These are phyloP conservation scores for Leccinum variabile DNA, from an alignment of 1,284 basidiomycete genomes.

Conservation along the genomic window DNA sequence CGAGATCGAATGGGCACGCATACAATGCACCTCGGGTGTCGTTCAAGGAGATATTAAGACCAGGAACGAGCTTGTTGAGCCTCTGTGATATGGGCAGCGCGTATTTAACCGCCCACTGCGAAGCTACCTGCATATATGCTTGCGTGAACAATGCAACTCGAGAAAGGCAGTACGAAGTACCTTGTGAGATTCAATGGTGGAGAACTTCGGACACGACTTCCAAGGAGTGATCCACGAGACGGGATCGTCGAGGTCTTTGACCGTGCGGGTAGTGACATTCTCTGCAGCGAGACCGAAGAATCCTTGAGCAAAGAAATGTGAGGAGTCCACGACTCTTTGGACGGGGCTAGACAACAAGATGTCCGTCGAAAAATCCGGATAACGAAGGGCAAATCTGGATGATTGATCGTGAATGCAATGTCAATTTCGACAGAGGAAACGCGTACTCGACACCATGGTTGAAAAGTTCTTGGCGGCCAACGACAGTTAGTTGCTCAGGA, in stretches of 20 bases:
- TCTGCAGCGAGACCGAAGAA: constrained; percentile 39
- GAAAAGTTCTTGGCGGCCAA: constrained; percentile 44
- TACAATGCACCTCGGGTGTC: constrained; percentile 46
- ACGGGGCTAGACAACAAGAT: constrained; percentile 43
- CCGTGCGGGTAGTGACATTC: constrained; percentile 36
- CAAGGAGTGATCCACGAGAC: constrained; percentile 47
- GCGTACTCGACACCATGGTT: constrained; percentile 44
- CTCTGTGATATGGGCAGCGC: constrained; percentile 40
- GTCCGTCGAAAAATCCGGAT: constrained; percentile 33
- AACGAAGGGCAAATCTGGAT: constrained; percentile 22
- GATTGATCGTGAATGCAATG: neutral
- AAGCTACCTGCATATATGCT: constrained; percentile 27
- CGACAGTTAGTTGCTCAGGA: constrained; percentile 42
- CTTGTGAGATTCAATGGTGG: constrained; percentile 1
- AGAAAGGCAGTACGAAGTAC: constrained; percentile 4
- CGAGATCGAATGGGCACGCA: constrained; percentile 48
- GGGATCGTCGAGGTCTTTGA: constrained; percentile 40
- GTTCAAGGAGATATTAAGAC: constrained; percentile 34
- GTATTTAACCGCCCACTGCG: constrained; percentile 42
- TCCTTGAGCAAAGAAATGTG: constrained; percentile 46
- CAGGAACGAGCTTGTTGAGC: constrained; percentile 39
- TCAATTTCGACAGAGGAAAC: neutral
- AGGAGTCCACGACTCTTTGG: constrained; percentile 46
- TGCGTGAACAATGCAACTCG: neutral
- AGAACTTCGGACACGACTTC: constrained; percentile 37